Conservation (phyloP, 1,139 yeast species). For the Hyphopichia khmerensis region DNA sequence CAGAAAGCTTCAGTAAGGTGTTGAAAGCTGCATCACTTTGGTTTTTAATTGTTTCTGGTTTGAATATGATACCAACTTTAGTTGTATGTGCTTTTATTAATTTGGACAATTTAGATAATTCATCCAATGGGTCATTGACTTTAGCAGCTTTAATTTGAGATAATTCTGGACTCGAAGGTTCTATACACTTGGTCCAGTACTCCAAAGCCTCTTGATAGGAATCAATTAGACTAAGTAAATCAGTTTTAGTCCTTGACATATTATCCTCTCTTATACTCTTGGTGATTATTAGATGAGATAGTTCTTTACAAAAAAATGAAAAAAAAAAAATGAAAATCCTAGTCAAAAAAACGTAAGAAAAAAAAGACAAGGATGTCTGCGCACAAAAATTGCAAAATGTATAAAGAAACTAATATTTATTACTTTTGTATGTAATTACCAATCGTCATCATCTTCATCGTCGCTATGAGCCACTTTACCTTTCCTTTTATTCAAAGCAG, state of each 20-base stretch:
- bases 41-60: constrained; percentile 50
- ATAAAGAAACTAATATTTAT: background rate
- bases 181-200: constrained; percentile 26
- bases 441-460: constrained; percentile 72
- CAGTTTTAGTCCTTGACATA: constrained; percentile 14
- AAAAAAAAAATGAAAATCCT: background rate
- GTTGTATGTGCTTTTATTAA: constrained; percentile 77
- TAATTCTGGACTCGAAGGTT: constrained; percentile 5
- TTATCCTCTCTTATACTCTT: too few relatives aligned
- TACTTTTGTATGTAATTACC: constrained; percentile 1
- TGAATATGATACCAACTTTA: constrained; percentile 72
- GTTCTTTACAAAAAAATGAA: background rate
- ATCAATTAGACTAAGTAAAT: constrained; percentile 24
- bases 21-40: constrained; percentile 49
- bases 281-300: background rate
- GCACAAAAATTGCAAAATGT: background rate
- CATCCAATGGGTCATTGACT: constrained; percentile 49
- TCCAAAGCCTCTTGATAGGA: constrained; percentile 37
- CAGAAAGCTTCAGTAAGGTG: constrained; percentile 52
- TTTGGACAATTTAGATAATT: constrained; percentile 55
- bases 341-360: background rate
- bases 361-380: background rate
- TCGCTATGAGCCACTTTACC: constrained; percentile 81
- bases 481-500: constrained; percentile 80
- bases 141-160: constrained; percentile 29